Conservation (phyloP, 306 rosid species). For the Vigna radiata region DNA sequence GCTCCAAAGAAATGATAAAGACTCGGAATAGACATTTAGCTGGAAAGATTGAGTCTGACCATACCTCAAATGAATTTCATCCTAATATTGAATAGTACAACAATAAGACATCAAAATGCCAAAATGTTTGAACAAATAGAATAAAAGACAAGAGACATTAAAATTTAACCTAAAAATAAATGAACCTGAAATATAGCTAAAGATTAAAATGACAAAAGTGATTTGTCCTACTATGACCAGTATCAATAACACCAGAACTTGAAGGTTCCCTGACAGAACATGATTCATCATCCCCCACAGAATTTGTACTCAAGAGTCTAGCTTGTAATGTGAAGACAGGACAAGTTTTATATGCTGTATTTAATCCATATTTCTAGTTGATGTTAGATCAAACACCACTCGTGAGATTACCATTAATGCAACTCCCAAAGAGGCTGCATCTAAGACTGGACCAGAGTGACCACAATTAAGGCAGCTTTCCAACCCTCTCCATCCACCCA, state of each 20-base stretch:
- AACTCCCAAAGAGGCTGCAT: too few relatives aligned
- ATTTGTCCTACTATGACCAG: neutral
- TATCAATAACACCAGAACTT: slow-evolving; percentile 11
- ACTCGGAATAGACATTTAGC: neutral
- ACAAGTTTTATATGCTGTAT: too few relatives aligned
- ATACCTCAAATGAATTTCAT: slow-evolving; percentile 4
- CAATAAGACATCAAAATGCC: neutral
- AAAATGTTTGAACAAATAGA: neutral
- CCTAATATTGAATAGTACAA: neutral
- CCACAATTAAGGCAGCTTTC: too few relatives aligned
- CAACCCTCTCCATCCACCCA: too few relatives aligned
- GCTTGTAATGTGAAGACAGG: too few relatives aligned
- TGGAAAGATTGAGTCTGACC: neutral
- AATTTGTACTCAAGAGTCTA: too few relatives aligned
- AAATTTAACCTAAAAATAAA: neutral
- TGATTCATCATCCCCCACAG: slow-evolving; percentile 7
- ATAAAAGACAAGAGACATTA: neutral
- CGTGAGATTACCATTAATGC: too few relatives aligned
- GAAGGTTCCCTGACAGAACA: slow-evolving; percentile 15
- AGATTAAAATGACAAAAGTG: slow-evolving; percentile 7
- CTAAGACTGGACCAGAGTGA: too few relatives aligned
- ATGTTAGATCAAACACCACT: too few relatives aligned
- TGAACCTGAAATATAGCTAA: neutral
- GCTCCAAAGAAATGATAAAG: slow-evolving; percentile 25
- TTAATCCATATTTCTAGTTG: too few relatives aligned